phyloP scores from a whole-genome alignment of 768 basidiomycete genomes.

The Lentinula sp. region DNA sequence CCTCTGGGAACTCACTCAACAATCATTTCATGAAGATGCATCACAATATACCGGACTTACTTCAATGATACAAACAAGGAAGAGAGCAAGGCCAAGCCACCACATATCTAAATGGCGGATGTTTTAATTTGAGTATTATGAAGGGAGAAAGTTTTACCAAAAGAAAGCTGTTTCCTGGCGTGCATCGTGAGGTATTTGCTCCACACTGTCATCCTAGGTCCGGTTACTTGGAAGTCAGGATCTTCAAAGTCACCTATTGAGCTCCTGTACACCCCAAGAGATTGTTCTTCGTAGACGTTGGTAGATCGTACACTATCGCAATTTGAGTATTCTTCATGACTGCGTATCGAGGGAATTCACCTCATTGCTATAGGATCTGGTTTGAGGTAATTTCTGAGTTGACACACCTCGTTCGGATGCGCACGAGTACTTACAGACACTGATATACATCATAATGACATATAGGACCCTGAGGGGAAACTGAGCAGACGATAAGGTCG shows the following conservation, averaged over 20 bases:
- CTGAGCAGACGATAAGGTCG: conserved; percentile 2
- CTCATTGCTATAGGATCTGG: conserved; percentile 79
- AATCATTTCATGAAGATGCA: background rate
- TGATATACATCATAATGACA: conserved; percentile 92
- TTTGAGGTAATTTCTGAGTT: background rate
- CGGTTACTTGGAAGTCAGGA: conserved; percentile 31
- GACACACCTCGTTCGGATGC: background rate
- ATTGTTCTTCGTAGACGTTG: conserved; percentile 91
- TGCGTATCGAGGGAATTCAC: conserved; percentile 21
- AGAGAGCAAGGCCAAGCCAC: conserved; percentile 86
- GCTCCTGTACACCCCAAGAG: conserved; percentile 69
- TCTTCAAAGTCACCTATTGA: conserved; percentile 46
- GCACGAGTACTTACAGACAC: conserved; percentile 52
- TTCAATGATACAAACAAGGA: conserved; percentile 91
- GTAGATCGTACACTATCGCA: conserved; percentile 74
- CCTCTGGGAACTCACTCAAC: conserved; percentile 31
- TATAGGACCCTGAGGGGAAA: conserved; percentile 59
- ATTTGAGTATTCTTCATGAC: background rate
- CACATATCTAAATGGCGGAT: conserved; percentile 73
- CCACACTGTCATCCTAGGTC: conserved; percentile 59
- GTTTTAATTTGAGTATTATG: background rate
- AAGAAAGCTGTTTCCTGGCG: conserved; percentile 83
- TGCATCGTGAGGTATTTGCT: conserved; percentile 77
- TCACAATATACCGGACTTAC: conserved; percentile 29
- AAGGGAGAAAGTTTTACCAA: conserved; percentile 47